phyloP scores from a whole-genome alignment of 805 yeast genomes.

The Sugiyamaella chiloensis region DNA sequence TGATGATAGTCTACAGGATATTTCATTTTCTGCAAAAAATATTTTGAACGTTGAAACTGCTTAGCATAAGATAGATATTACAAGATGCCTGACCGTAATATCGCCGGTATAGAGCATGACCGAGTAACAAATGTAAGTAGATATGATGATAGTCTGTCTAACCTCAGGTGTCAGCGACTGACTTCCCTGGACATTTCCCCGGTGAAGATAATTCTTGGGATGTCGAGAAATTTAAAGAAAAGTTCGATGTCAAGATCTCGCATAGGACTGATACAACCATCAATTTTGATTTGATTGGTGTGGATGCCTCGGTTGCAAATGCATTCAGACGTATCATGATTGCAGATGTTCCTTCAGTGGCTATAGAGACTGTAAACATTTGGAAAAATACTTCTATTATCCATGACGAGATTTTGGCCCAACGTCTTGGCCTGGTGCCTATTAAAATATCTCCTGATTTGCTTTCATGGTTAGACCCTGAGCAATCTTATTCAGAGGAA shows the following conservation, averaged over 20 bases:
- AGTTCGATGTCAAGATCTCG: conserved; percentile 62
- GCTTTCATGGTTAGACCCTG: conserved; percentile 63
- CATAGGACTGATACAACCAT: conserved; percentile 59
- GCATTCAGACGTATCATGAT: conserved; percentile 97
- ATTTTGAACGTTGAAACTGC: no score
- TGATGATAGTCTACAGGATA: no score
- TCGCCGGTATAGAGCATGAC: conserved; percentile 84
- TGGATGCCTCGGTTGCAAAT: conserved; percentile 91
- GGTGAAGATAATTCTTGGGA: conserved; percentile 75
- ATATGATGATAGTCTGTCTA: neutral
- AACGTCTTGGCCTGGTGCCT: conserved; percentile 90
- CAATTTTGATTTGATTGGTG: conserved; percentile 79
- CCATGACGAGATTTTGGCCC: conserved; percentile 96
- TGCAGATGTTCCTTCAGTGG: conserved; percentile 93
- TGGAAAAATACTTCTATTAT: conserved; percentile 95
- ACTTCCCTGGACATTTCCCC: conserved; percentile 82
- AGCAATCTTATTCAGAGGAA: conserved; percentile 16
- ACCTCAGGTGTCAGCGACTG: conserved; percentile 49
- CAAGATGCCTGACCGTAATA: conserved; percentile 36
- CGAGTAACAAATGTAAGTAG: conserved; percentile 70
- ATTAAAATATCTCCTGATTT: conserved; percentile 86
- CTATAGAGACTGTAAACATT: conserved; percentile 86
- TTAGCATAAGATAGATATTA: no score
- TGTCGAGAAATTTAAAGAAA: conserved; percentile 68
- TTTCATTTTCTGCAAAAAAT: no score